These are phyloP conservation scores for Cyclotella sp. DNA, from an alignment of 108 stramenopile species.

Conservation along the genomic window DNA sequence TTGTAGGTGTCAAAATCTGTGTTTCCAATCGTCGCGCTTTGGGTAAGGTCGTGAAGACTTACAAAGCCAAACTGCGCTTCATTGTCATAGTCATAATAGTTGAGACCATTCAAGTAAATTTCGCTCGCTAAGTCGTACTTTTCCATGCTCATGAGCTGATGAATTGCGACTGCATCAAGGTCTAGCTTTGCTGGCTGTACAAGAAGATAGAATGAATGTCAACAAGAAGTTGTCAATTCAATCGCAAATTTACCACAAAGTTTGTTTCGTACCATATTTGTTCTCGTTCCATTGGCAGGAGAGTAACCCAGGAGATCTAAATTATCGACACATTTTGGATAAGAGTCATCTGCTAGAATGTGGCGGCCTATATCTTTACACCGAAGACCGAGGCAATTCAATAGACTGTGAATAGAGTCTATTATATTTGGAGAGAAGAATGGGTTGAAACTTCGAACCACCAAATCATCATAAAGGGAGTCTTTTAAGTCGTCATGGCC, in stretches of 20 bases:
- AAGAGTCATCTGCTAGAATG: constrained; percentile 11
- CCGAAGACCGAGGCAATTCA: constrained; percentile 73
- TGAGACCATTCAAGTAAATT: constrained; percentile 48
- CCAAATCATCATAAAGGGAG: constrained; percentile 59
- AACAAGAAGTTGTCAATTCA: neutral
- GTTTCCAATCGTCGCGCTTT: constrained; percentile 37
- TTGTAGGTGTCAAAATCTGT: constrained; percentile 24
- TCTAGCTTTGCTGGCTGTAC: constrained; percentile 67
- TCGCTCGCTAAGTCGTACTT: constrained; percentile 54
- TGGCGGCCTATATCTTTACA: constrained; percentile 76
- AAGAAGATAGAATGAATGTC: neutral
- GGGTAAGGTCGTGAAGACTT: constrained; percentile 42
- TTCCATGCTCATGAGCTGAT: constrained; percentile 70
- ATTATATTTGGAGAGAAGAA: constrained; percentile 49
- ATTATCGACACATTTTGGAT: constrained; percentile 31
- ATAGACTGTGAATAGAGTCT: constrained; percentile 49
- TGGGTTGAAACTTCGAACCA: constrained; percentile 26
- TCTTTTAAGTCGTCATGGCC: constrained; percentile 52
- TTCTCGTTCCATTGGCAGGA: constrained; percentile 54
- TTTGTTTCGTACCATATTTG: constrained; percentile 36
- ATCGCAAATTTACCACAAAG: neutral
- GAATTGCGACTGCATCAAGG: constrained; percentile 71
- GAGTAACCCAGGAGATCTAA: constrained; percentile 71
- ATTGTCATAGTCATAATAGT: constrained; percentile 52
- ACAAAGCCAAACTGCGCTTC: constrained; percentile 31